Conservation (phyloP, 2,329 filamentous ascomycete genomes). For the Alternaria ethzedia region DNA sequence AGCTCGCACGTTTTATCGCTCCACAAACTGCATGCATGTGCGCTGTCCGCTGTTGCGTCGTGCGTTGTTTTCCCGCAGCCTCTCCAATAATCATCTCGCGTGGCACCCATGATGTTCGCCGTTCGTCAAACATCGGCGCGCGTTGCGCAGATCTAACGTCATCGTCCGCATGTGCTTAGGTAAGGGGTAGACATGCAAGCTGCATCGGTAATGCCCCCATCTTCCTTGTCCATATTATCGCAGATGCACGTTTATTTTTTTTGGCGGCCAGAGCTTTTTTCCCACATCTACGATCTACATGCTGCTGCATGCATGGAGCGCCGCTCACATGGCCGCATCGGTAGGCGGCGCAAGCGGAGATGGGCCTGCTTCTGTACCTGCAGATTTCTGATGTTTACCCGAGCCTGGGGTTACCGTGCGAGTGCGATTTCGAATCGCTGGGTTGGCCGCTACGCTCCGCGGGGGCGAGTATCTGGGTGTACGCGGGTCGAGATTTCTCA, state of each 20-base stretch:
- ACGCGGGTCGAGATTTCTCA: conserved; percentile 10
- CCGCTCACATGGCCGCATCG: background rate
- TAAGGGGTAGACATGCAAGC: background rate
- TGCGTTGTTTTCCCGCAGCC: background rate
- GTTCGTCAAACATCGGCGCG: conserved; percentile 1
- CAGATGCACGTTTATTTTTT: background rate
- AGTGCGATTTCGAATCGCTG: background rate
- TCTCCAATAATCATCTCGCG: conserved; percentile 2
- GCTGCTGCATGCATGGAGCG: background rate
- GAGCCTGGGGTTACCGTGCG: background rate
- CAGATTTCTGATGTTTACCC: background rate
- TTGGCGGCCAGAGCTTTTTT: background rate
- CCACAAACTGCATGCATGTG: background rate
- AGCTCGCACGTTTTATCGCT: background rate
- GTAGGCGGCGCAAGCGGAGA: conserved; percentile 8
- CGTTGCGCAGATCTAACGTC: conserved; percentile 6
- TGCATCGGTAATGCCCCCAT: background rate
- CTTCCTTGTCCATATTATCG: background rate
- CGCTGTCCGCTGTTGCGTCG: background rate
- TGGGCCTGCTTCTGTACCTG: conserved; percentile 12
- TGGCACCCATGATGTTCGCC: conserved; percentile 1
- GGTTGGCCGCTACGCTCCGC: conserved; percentile 14
- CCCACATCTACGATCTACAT: background rate
- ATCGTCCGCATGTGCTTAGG: conserved; percentile 3
- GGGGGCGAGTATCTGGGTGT: conserved; percentile 5